phyloP scores from a whole-genome alignment of 2,329 filamentous ascomycete genomes.

The Diaporthe ampelina region DNA sequence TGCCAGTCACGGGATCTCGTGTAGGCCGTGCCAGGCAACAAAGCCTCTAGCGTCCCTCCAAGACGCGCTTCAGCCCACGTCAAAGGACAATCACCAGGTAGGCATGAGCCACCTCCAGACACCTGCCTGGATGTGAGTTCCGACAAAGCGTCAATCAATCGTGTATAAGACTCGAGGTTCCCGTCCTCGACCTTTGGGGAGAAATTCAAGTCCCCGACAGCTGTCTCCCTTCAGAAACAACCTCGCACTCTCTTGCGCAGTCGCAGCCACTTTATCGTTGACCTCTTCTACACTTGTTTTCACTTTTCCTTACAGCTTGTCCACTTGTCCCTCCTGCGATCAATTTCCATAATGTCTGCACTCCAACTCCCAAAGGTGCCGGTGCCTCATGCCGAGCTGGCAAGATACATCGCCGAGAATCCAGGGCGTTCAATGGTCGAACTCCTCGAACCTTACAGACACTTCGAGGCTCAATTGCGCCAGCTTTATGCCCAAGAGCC shows the following conservation, averaged over 20 bases:
- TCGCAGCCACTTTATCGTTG: not conserved
- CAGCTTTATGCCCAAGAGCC: constrained; percentile 79
- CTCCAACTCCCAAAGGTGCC: constrained; percentile 61
- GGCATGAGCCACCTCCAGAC: not conserved
- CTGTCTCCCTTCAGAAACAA: not conserved
- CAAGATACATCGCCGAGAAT: constrained; percentile 68
- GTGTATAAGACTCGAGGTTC: constrained; percentile 10
- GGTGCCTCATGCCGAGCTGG: constrained; percentile 60
- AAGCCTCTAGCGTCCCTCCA: constrained; percentile 14
- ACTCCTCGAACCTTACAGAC: constrained; percentile 75
- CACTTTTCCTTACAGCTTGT: not conserved
- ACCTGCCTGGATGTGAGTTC: constrained; percentile 10
- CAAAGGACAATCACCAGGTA: not conserved
- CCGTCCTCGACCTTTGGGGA: not conserved
- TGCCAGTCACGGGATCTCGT: constrained; percentile 37
- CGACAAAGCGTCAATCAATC: not conserved
- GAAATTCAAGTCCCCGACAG: not conserved
- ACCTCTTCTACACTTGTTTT: not conserved
- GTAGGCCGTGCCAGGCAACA: constrained; percentile 33
- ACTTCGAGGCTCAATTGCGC: constrained; percentile 76
- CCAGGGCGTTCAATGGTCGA: constrained; percentile 67
- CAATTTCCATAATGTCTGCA: constrained; percentile 51
- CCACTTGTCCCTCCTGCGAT: not conserved
- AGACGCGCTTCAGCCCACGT: constrained; percentile 29
- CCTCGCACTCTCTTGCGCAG: not conserved